Evolutionary conservation across 129 eudicot genomes (phyloP).

Genomic region (Logfia minima): DNA sequence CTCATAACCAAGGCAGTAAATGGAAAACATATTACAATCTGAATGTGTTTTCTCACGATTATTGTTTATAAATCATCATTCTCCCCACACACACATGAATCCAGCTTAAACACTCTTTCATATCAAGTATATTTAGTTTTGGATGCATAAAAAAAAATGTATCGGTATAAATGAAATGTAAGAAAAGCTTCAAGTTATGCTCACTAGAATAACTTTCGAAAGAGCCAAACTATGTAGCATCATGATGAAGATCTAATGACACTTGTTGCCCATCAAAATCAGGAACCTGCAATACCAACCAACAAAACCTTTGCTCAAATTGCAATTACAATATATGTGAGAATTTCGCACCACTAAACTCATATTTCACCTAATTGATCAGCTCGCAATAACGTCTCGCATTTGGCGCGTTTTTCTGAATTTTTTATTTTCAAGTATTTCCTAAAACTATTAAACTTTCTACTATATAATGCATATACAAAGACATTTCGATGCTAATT

Average conservation of each 20-base stretch:
- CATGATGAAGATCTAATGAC: conserved; percentile 48
- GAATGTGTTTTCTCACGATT: not conserved
- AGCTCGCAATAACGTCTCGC: too few species aligned
- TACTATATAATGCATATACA: too few species aligned
- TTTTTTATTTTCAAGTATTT: too few species aligned
- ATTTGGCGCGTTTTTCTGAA: too few species aligned
- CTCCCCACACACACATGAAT: not conserved
- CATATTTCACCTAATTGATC: too few species aligned
- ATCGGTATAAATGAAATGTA: not conserved
- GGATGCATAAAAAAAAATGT: not conserved
- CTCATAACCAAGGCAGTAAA: not conserved
- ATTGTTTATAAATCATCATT: not conserved
- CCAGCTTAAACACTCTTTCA: not conserved
- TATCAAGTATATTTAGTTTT: not conserved
- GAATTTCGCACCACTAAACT: too few species aligned
- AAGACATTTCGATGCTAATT: too few species aligned
- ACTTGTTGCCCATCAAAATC: conserved; percentile 65
- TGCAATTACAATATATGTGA: not conserved
- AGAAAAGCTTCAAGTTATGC: conserved; percentile 11
- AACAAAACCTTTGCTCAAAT: conserved; percentile 16
- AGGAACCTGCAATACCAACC: conserved; percentile 46
- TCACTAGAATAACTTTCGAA: conserved; percentile 63
- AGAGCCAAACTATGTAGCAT: conserved; percentile 55
- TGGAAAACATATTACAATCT: not conserved
- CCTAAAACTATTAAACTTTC: too few species aligned